Conservation (phyloP, 2,329 filamentous ascomycete genomes). For the Lithohypha guttulata region DNA sequence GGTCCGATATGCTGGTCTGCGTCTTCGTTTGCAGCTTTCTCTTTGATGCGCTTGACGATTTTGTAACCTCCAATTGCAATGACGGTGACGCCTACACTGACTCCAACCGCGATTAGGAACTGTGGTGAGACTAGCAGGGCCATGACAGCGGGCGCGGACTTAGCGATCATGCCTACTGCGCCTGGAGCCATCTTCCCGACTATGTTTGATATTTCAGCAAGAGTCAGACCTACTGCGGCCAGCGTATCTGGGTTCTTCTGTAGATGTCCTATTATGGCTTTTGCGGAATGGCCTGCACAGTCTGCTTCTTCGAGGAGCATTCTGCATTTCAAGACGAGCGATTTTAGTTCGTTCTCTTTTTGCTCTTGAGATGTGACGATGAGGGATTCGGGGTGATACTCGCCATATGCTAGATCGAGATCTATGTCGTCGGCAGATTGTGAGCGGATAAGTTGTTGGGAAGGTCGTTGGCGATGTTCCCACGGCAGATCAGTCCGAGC, state of each 20-base stretch:
- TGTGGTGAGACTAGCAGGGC: conserved; percentile 79
- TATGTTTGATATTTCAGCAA: conserved; percentile 80
- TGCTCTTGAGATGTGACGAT: conserved; percentile 38
- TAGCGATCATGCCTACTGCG: conserved; percentile 64
- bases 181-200: conserved; percentile 74
- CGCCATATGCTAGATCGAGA: conserved; percentile 85
- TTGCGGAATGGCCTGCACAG: conserved; percentile 75
- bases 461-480: conserved; percentile 9
- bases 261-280: conserved; percentile 67
- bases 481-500: conserved; percentile 20
- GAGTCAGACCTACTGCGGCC: conserved; percentile 81
- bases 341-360: conserved; percentile 44
- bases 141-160: conserved; percentile 73
- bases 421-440: conserved; percentile 43
- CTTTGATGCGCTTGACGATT: conserved; percentile 77
- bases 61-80: conserved; percentile 96
- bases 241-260: conserved; percentile 81
- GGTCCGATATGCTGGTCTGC: conserved; percentile 23
- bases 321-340: conserved; percentile 65
- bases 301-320: conserved; percentile 73
- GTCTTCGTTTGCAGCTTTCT: conserved; percentile 22
- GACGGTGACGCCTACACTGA: conserved; percentile 84
- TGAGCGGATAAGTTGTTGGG: conserved; percentile 14
- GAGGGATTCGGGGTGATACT: conserved; percentile 57
- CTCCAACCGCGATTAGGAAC: conserved; percentile 83